These are phyloP conservation scores for Podospora didyma DNA, from an alignment of 495 filamentous ascomycete species.

Conservation along the genomic window DNA sequence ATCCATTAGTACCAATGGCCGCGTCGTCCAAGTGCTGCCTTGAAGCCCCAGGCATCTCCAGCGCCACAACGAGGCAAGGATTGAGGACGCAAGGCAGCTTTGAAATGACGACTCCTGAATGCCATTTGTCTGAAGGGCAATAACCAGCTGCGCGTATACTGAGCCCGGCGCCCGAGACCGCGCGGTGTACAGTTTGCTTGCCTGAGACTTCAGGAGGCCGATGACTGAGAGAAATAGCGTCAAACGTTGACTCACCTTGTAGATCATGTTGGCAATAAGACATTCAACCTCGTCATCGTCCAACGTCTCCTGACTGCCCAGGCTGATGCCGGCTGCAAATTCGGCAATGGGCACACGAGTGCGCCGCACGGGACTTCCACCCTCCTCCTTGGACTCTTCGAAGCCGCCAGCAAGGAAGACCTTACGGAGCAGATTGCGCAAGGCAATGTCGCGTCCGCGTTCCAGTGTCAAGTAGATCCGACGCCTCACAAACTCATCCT, in stretches of 20 bases:
- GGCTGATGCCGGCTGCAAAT: slow-evolving; percentile 60
- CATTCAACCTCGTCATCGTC: slow-evolving; percentile 96
- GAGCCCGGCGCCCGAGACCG: neutral
- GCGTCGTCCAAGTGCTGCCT: slow-evolving; percentile 4
- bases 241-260: slow-evolving; percentile 66
- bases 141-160: neutral
- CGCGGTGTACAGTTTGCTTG: neutral
- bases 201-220: neutral
- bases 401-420: slow-evolving; percentile 81
- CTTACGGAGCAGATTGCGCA: slow-evolving; percentile 86
- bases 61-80: neutral
- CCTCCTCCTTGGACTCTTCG: slow-evolving; percentile 65
- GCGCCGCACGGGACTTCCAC: slow-evolving; percentile 54
- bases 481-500: slow-evolving; percentile 87
- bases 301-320: slow-evolving; percentile 57
- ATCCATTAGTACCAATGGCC: slow-evolving; percentile 8
- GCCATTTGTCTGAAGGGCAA: neutral
- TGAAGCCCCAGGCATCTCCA: slow-evolving; percentile 13
- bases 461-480: slow-evolving; percentile 94
- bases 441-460: slow-evolving; percentile 80
- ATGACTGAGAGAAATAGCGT: neutral
- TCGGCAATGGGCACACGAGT: slow-evolving; percentile 78
- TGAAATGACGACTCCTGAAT: neutral
- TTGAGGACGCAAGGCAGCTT: slow-evolving; percentile 2
- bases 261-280: slow-evolving; percentile 88